These are phyloP conservation scores for Arthrinium puccinioides DNA, from an alignment of 2,329 filamentous ascomycete genomes.

Conservation along the genomic window DNA sequence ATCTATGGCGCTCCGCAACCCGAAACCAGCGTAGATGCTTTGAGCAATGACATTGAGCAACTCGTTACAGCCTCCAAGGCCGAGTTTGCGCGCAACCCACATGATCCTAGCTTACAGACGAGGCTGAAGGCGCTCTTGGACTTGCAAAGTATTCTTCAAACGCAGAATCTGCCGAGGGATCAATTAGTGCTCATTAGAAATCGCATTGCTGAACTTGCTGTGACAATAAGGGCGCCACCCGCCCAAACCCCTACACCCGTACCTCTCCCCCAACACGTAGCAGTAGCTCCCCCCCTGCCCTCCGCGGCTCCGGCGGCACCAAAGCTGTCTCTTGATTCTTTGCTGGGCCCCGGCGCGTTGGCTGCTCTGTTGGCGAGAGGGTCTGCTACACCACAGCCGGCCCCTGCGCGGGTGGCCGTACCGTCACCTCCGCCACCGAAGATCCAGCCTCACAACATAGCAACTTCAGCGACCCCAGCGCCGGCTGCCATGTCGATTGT, in stretches of 20 bases:
- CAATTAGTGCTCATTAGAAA: conserved; percentile 79
- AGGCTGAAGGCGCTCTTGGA: conserved; percentile 80
- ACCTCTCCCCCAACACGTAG: conserved; percentile 25
- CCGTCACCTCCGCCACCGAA: conserved; percentile 42
- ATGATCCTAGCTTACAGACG: conserved; percentile 68
- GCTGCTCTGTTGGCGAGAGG: conserved; percentile 51
- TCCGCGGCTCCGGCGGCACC: conserved; percentile 22
- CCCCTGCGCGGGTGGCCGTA: conserved; percentile 31
- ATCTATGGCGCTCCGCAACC: conserved; percentile 30
- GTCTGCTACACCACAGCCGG: conserved; percentile 38
- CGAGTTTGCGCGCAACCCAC: conserved; percentile 68
- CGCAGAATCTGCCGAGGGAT: conserved; percentile 69
- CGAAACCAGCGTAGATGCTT: conserved; percentile 59
- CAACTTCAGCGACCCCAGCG: conserved; percentile 24
- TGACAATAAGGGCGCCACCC: conserved; percentile 48
- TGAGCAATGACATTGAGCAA: conserved; percentile 77
- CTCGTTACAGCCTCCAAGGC: conserved; percentile 67
- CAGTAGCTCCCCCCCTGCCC: conserved; percentile 29
- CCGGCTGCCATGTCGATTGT: conserved; percentile 52
- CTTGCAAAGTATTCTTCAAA: conserved; percentile 73
- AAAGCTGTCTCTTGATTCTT: conserved; percentile 46
- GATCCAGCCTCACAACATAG: conserved; percentile 29
- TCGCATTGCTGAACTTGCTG: conserved; percentile 72
- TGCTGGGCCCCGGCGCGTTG: conserved; percentile 53
- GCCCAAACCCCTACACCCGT: conserved; percentile 33